Base-by-base conservation (phyloP, 2,329 filamentous ascomycete genomes). In the Xylaria sp. region DNA sequence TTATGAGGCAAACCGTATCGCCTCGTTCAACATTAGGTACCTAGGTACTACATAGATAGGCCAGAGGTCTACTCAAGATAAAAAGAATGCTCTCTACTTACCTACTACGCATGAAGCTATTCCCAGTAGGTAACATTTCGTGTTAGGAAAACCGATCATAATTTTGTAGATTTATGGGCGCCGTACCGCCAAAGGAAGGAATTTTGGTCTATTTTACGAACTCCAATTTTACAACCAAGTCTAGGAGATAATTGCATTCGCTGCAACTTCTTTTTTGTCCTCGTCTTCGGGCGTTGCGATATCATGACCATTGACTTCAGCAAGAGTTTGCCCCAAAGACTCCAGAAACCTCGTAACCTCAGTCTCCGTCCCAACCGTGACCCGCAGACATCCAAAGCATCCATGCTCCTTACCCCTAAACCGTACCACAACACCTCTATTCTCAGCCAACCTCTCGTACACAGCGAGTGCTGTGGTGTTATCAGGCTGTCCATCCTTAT, bases 331-430 rank as follows among this genome's bases (percentile, higher is more conserved):
- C 71, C 81, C 82, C 25, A 97, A 79, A 72, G 94, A 90, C 22
- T 82, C 81, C 73, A 99, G 77, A 76, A 98, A 93, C 66, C 90
- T 86, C 29, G 90, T 90, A 9, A 96, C 92, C 80, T 99, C 96
- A 1, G 87, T 81, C 78, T 96, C 92, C 0, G 95, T 98, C 17
- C 96, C 96, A 13, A 99, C 89, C 0, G 96, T 99, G 72, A 98
- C 93, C 62, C 96, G 87, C 78, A 99, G 80, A 75, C 95, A 97
- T 0, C 95, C 96, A 47, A 90, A 79, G 77, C 96, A 99, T 4
- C 94, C 95, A 71, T 92, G 84, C 83, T 99, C 96, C 81, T 94
- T 96, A 54, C 96, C 96, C 73, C 96, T 86, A 80, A 98, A 99
- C 61, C 96, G 85, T 3, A 98, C 95, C 6, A 99, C 94, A 0